These are phyloP conservation scores for Delitschia confertaspora DNA, from an alignment of 495 filamentous ascomycete species.

Conservation along the genomic window DNA sequence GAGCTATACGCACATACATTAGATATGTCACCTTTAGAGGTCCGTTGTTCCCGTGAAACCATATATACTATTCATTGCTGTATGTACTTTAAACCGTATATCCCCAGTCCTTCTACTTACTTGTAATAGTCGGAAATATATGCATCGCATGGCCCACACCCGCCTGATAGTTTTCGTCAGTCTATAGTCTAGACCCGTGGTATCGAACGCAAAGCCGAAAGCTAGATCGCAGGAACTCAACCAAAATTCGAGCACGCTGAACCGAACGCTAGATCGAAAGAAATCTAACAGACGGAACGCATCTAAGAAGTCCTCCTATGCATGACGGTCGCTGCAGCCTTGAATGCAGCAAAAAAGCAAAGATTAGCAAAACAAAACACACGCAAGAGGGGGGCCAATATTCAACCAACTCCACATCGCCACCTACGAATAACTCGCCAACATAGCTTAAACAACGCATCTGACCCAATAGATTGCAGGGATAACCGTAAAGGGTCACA, in stretches of 20 bases:
- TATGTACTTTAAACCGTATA: not conserved
- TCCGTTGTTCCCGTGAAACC: no score
- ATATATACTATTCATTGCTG: no score
- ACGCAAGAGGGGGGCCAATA: not conserved
- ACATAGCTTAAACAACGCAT: not conserved
- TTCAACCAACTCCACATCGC: no score
- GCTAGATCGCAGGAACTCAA: no score
- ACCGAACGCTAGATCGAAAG: slow-evolving; percentile 37
- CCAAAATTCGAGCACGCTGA: no score
- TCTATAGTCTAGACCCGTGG: no score
- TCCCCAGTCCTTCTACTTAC: no score
- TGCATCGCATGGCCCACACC: no score
- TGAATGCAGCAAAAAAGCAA: not conserved
- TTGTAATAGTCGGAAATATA: no score
- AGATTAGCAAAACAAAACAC: not conserved
- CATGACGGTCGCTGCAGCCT: slow-evolving; percentile 48
- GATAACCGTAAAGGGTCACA: slow-evolving; percentile 17
- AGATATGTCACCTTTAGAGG: no score
- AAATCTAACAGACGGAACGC: slow-evolving; percentile 9
- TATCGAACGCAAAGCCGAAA: not conserved
- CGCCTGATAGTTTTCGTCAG: no score
- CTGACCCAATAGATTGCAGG: slow-evolving; percentile 9
- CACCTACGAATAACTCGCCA: not conserved
- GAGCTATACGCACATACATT: no score
- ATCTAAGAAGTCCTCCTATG: slow-evolving; percentile 38